A percentile compares a stretch with the other conserved stretches of the same genome.
Conservation (phyloP, 1,139 yeast genomes). For the Casaregolazyma suthepensis region DNA sequence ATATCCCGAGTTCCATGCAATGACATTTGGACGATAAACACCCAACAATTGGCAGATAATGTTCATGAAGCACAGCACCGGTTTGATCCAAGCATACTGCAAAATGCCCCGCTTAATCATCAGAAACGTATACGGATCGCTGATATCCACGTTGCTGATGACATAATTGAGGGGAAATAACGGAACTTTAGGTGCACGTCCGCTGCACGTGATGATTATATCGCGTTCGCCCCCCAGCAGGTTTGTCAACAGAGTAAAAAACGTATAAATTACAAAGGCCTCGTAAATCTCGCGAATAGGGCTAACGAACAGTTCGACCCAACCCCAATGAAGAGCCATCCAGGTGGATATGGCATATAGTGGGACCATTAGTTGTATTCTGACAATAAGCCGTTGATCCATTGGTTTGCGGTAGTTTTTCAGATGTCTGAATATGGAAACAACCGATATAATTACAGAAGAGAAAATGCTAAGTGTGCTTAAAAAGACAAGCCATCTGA, state of each 20-base stretch:
- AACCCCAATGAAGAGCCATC: conserved; percentile 47
- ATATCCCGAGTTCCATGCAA: conserved; percentile 47
- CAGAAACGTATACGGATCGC: conserved; percentile 78
- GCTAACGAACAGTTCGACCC: conserved; percentile 49
- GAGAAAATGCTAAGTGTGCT: conserved; percentile 23
- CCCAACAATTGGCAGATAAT: conserved; percentile 48
- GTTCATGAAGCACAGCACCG: conserved; percentile 58
- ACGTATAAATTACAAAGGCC: conserved; percentile 92
- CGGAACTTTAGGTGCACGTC: conserved; percentile 66
- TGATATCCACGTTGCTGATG: conserved; percentile 63
- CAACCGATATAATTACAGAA: conserved; percentile 39
- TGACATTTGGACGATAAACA: conserved; percentile 41
- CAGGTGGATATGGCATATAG: conserved; percentile 51
- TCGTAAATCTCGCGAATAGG: conserved; percentile 88
- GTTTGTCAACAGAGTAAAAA: conserved; percentile 73
- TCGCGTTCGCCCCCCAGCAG: conserved; percentile 89
- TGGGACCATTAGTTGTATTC: conserved; percentile 60
- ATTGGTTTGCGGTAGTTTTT: conserved; percentile 79
- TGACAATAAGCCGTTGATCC: conserved; percentile 77
- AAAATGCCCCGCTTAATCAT: conserved; percentile 76
- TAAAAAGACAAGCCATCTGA: conserved; percentile 10
- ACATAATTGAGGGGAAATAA: conserved; percentile 51
- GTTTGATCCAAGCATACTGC: conserved; percentile 95
- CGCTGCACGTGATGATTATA: conserved; percentile 67
- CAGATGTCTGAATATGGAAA: conserved; percentile 48